Evolutionary conservation across 441 rosid species (phyloP).

Genomic region (Arabidopsis lyrata): DNA sequence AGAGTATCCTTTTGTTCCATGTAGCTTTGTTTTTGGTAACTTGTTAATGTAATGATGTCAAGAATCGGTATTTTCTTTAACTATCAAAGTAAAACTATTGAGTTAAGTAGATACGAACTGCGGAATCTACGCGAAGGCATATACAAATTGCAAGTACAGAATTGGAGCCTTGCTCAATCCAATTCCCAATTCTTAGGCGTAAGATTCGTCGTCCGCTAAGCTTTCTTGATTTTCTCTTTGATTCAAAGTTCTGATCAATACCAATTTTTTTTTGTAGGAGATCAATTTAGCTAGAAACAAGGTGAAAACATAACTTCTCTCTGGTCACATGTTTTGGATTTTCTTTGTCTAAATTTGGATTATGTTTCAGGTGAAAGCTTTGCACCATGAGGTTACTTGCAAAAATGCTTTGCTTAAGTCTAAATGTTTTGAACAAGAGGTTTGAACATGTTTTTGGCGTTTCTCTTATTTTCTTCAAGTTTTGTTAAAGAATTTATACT

Average conservation of each 20-base stretch:
- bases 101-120: constrained; percentile 30
- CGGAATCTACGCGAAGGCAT: constrained; percentile 34
- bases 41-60: background rate
- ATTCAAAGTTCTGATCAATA: background rate
- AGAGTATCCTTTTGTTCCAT: constrained; percentile 62
- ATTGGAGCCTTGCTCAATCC: constrained; percentile 37
- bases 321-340: background rate
- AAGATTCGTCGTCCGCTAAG: background rate
- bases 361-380: constrained; percentile 34
- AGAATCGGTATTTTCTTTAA: background rate
- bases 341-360: constrained; percentile 11
- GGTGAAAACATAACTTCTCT: constrained; percentile 32
- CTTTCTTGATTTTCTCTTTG: constrained; percentile 9
- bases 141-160: constrained; percentile 30
- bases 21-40: background rate
- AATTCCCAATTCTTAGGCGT: constrained; percentile 35
- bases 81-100: constrained; percentile 34
- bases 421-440: constrained; percentile 31
- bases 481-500: background rate
- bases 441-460: constrained; percentile 8
- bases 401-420: constrained; percentile 37
- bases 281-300: constrained; percentile 37
- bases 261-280: constrained; percentile 25
- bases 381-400: constrained; percentile 36
- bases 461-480: background rate